Evolutionary conservation across 2,329 filamentous ascomycete genomes (phyloP), one percentile per base, ranked within the genome.

Genomic region (Fusarium lateritium): DNA sequence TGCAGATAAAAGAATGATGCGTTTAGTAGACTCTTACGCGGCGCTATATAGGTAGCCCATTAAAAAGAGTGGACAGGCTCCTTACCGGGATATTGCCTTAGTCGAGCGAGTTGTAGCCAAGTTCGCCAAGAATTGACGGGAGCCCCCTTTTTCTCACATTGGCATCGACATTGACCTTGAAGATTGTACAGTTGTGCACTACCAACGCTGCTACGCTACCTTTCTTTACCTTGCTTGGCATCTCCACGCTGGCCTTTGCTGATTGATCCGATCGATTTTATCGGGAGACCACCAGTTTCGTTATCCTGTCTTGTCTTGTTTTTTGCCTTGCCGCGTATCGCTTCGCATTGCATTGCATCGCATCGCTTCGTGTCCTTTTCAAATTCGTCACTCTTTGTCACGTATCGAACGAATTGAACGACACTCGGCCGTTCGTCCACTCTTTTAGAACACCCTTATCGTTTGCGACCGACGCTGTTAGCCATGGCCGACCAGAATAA

Each of bases 381-480:
- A 47, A 19, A 44, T 58, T 64, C 33, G 59, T 47, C 60, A 47
- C 26, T 65, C 47, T 39, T 34, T 46, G 43, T 43, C 49, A 57
- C 46, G 28, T 26, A 17, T 51, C 57, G 28, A 64, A 22, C 28
- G n/a, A n/a, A 17, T 43, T 70, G 68, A 70, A 71, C 67, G 68
- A 70, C 68, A 52, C 44, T 40, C 55, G 38, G 68, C 66, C 62
- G 67, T 70, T 70, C 68, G 68, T 70, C 68, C 68, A 55, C 68
- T 70, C 68, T 60, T 67, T 71, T 55, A 40, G 34, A 59, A 44
- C 51, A 36, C 24, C 26, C 21, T 56, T 28, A 39, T 49, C 54
- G 46, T 55, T 53, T 45, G 51, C 56, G 50, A 65, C 39, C 52
- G 40, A 63, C 50, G 19, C 14, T 36, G 21, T 42, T 49, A 56